A percentile compares a stretch with the other conserved stretches of the same genome.
These are phyloP conservation scores for Podospora sp. DNA, from an alignment of 495 filamentous ascomycete genomes.

Conservation along the genomic window DNA sequence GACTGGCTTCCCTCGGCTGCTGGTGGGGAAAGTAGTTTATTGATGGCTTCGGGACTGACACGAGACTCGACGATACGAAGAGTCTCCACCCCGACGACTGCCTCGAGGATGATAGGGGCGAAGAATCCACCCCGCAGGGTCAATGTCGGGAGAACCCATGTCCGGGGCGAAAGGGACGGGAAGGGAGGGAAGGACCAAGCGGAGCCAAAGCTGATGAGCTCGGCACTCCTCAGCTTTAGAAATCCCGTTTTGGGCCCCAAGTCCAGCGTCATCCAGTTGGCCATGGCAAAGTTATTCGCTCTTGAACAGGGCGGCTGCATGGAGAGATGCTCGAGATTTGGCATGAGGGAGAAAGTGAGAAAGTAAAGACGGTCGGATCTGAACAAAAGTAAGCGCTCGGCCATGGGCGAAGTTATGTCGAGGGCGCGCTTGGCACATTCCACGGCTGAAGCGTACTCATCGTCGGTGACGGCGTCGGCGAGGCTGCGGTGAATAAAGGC, in stretches of 20 bases:
- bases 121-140: background rate
- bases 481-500: background rate
- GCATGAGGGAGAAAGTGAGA: background rate
- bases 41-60: background rate
- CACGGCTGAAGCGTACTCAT: background rate
- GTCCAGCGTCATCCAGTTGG: background rate
- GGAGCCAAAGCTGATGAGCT: background rate
- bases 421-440: background rate
- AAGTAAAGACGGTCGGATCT: background rate
- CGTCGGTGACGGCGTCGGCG: background rate
- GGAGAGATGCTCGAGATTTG: background rate
- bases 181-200: background rate
- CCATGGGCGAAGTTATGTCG: background rate
- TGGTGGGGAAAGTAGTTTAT: background rate
- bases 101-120: background rate
- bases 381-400: background rate
- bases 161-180: background rate
- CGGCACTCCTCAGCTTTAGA: background rate
- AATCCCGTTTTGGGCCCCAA: background rate
- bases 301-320: background rate
- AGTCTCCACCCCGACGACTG: background rate
- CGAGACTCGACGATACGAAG: background rate
- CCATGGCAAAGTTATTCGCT: background rate
- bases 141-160: background rate
- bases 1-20: background rate